Base-by-base conservation (phyloP, 2,329 filamentous ascomycete species). In the Aspergillus texensis region DNA sequence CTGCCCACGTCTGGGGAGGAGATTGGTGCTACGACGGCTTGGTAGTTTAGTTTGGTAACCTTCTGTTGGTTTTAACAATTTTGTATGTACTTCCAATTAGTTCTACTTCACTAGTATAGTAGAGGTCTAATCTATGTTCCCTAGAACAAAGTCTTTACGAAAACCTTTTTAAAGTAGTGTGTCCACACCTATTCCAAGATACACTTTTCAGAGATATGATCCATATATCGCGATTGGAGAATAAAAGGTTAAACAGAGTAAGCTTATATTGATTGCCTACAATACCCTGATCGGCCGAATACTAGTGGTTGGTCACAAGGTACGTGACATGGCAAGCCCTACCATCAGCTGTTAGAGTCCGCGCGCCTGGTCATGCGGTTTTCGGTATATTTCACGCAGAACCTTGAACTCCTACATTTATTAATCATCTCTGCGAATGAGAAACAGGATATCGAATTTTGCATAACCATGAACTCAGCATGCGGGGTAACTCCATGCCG, bases 21-120 rank as follows among this genome's bases (percentile, higher is more conserved):
- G 1, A 63, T 67, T 55, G 65, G 66, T 1, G 66, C 65, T 10
- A 65, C 59, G n/a, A 68, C 66, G 5, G 41, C 60, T 16, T 68
- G 66, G 66, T 21, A 46, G n/a, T 24, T 46, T 46, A 46, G 19
- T 46, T 10, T 3, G 4, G 6, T 24, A 45, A 1, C 10, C 2
- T 12, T 24, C n/a, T 45, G 1, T 11, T 46, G 12, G 6, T 4
- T 46, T 14, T 0, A 24, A 4, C 8, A 4, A 41, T 41, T 3
- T 39, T n/a, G 19, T n/a, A n/a, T 4, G 19, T 41, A n/a, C 4
- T n/a, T n/a, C 3, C 10, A 41, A 41, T n/a, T n/a, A n/a, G 9
- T n/a, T n/a, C 3, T n/a, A 41, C 1, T n/a, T 41, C 6, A 36
- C 14, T 36, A 12, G 5, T 14, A 16, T 36, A 6, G 34, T 36